Conservation (phyloP, 306 rosid species). For the Ormosia semicastrata region DNA sequence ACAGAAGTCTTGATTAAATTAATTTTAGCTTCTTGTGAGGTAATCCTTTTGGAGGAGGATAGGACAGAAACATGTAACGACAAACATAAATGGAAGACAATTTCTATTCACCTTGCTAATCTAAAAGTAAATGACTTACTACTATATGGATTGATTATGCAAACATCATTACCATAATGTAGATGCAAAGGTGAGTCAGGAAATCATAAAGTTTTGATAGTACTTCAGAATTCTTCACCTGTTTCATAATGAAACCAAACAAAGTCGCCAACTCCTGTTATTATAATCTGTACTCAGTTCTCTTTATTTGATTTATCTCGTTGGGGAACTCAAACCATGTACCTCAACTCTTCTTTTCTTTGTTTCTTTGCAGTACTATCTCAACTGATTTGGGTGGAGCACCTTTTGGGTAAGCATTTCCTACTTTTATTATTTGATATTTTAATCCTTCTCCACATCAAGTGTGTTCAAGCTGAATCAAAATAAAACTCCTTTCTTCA, state of each 20-base stretch:
- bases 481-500: neutral
- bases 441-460: neutral
- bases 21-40: too few species aligned
- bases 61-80: too few species aligned
- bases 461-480: neutral
- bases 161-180: neutral
- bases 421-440: neutral
- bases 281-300: neutral
- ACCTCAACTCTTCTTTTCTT: neutral
- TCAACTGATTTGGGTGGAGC: constrained; percentile 70
- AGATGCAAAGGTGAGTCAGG: neutral
- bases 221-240: neutral
- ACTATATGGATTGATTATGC: neutral
- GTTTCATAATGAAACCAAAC: neutral
- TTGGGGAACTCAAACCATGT: neutral
- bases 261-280: neutral
- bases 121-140: neutral
- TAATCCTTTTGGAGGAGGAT: too few species aligned
- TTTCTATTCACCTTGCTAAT: too few species aligned
- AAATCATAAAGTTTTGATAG: neutral
- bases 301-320: neutral
- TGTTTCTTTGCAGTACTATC: constrained; percentile 54
- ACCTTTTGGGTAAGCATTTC: constrained; percentile 66
- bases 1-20: too few species aligned
- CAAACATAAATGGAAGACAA: too few species aligned